Conservation (phyloP, 345 rosid species). For the Physaria fendleri region DNA sequence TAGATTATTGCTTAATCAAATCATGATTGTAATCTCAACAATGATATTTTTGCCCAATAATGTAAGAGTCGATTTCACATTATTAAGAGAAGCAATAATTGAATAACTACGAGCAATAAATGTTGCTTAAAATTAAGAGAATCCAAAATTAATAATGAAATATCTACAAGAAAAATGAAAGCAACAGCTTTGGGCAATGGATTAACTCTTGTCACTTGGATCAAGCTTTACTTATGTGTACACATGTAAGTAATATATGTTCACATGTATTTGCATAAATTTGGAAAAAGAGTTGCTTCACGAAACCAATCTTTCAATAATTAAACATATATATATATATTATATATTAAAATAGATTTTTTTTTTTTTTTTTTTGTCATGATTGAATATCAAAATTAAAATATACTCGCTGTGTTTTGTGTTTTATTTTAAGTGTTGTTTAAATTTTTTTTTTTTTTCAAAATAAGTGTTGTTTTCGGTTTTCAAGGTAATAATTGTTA, state of each 20-base stretch:
- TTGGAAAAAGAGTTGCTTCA: slow-evolving; percentile 21
- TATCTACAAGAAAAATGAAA: slow-evolving; percentile 1
- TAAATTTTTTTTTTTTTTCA: too few relatives aligned
- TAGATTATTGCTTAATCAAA: neutral
- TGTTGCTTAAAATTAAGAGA: neutral
- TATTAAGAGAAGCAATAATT: neutral
- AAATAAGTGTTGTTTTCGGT: too few relatives aligned
- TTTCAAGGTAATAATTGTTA: too few relatives aligned
- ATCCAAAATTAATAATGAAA: neutral
- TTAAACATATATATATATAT: too few relatives aligned
- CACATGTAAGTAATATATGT: slow-evolving; percentile 3
- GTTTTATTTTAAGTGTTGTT: too few relatives aligned
- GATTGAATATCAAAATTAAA: too few relatives aligned
- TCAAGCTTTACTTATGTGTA: slow-evolving; percentile 9
- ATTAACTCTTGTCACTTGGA: neutral
- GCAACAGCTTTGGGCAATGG: neutral
- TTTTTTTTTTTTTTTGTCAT: too few relatives aligned
- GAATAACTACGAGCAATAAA: slow-evolving; percentile 2
- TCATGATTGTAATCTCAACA: neutral
- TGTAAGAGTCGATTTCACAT: neutral
- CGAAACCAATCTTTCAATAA: slow-evolving; percentile 3
- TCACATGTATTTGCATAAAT: neutral
- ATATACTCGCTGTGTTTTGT: too few relatives aligned
- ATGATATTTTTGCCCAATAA: neutral
- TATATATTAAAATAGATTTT: too few relatives aligned